phyloP scores from a whole-genome alignment of 768 basidiomycete genomes.

The Phaeolepiota aurea region DNA sequence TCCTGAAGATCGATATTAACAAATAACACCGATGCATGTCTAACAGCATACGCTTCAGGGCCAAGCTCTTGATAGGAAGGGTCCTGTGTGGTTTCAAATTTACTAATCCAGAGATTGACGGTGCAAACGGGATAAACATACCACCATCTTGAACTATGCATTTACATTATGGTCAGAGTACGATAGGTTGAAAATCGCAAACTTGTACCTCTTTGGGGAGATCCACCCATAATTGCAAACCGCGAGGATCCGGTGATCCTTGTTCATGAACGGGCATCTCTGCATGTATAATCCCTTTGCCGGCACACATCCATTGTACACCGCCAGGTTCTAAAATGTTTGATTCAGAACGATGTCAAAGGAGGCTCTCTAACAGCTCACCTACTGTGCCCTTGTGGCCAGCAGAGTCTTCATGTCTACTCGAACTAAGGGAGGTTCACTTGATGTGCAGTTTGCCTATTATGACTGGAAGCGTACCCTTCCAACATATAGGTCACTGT shows the following conservation, averaged over 20 bases:
- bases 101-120: no score
- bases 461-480: constrained; percentile 35
- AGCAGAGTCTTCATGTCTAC: constrained; percentile 85
- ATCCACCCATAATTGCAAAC: constrained; percentile 86
- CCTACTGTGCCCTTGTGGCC: constrained; percentile 74
- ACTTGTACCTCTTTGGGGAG: constrained; percentile 54
- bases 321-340: constrained; percentile 41
- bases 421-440: constrained; percentile 34
- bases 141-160: constrained; percentile 69
- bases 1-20: constrained; percentile 25
- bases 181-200: constrained; percentile 9
- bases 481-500: constrained; percentile 87
- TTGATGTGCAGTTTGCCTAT: not conserved
- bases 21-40: not conserved
- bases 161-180: constrained; percentile 8
- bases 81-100: no score
- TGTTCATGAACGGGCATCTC: constrained; percentile 80
- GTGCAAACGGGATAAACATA: constrained; percentile 11
- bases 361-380: no score
- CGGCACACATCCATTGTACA: constrained; percentile 93
- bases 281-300: constrained; percentile 72
- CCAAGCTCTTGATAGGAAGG: constrained; percentile 81
- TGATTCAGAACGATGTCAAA: not conserved
- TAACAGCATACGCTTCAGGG: constrained; percentile 41
- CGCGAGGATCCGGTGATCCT: constrained; percentile 65